Base-by-base conservation (phyloP, 257 asterid species). In the Fraxinus quadrangulata region DNA sequence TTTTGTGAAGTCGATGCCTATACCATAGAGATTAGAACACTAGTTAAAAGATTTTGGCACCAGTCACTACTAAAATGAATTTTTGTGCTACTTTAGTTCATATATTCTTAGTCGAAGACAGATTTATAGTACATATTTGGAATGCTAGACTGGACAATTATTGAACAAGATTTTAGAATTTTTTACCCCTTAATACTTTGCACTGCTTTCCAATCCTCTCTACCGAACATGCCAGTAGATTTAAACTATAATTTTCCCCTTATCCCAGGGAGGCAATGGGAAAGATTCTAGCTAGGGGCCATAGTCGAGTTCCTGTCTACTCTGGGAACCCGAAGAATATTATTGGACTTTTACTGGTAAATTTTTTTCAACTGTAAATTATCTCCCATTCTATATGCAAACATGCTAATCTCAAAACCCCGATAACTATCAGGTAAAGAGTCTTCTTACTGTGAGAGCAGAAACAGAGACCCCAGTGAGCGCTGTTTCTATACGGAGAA, bases 251-350 rank as follows among this genome's bases (percentile, higher is more conserved):
- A 24, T 70, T 49, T 73, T 77, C 70, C 49, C 26, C 73, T 77
- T 73, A 63, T 80, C 75, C 72, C 83, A 92, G 98, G 98, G 98
- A 94, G 82, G 98, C 94, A 70, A 88, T 92, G 90, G 95, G 96
- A 69, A 92, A 90, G 86, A 75, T 94, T 77, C 89, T 94, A 73
- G 94, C 97, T 79, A 91, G 97, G 45, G 98, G 98, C 75, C 98
- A 94, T 74, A 94, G 98, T 83, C 90, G 98, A 80, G 95, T 94
- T 84, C 98, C 97, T 78, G 98, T 94, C 70, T 92, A 89, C 83
- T 84, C 92, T 19, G 98, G 96, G 67, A 90, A 85, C 80, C 89
- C 88, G 33, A 90, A 81, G 78, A 94, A 92, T 77, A 69, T 94
- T 30, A 90, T 94, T 78, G 98, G 98, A 81, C 94, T 94, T 79